Evolutionary conservation across 2,329 filamentous ascomycete genomes (phyloP), one percentile per base, ranked within the genome.

Genomic region (Sclerotinia minor): DNA sequence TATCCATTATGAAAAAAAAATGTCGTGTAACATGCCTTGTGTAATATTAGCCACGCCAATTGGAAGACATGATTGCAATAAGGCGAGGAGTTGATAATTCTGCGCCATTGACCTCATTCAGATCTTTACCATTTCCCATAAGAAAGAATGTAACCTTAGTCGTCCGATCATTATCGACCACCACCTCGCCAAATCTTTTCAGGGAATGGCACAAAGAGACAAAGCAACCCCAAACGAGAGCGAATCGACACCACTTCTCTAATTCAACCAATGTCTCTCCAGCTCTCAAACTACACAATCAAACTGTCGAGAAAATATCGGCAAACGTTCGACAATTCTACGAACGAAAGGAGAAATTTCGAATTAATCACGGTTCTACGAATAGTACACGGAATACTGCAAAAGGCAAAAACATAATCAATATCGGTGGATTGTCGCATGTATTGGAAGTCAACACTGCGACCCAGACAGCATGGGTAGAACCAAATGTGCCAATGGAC

Each of bases 401-500:
- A 54, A 77, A 80, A 50, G 67, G 67, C 13, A 78, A 76, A 35
- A 77, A 79, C 59, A 73, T 82, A 66, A 77, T 85, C 55, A 81
- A 85, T 70, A 83, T 81, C n/a, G 81, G 79, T 70, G 75, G 73
- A 4, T 78, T 85, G n/a, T 80, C 80, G 45, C 76, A 82, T 72
- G 80, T 85, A 1, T 71, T 85, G 11, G 70, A 75, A 9, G 78
- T 85, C 58, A 77, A 84, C 71, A 71, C 71, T 13, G 68, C 76
- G 21, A 77, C 74, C 7, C 81, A 80, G 69, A 83, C 79, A 17
- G 81, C 79, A 59, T 73, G 86, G 0, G 88, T 90, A 0, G 88
- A 91, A 73, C 87, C 88, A 0, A 91, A 91, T 71, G 88, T 91
- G 4, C 81, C 87, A 0, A 91, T 91, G 87, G 87, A 89, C 68